Conservation (phyloP, 257 asterid genomes). For the Sherardia arvensis region DNA sequence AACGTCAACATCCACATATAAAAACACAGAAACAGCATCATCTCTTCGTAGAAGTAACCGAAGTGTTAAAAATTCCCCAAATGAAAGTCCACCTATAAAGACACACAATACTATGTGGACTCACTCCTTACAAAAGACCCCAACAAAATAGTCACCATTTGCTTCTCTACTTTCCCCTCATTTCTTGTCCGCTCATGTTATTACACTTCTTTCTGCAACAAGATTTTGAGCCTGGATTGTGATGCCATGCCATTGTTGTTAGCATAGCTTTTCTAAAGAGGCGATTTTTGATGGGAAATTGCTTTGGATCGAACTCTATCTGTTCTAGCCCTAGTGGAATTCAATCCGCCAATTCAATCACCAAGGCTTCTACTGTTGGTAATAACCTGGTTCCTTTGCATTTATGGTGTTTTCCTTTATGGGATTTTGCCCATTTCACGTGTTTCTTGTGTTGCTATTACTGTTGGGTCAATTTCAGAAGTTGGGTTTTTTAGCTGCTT, state of each 20-base stretch:
- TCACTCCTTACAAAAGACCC: background rate
- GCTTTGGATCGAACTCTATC: slow-evolving; percentile 52
- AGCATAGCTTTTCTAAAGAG: background rate
- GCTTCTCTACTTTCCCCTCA: background rate
- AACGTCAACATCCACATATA: background rate
- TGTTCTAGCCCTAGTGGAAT: slow-evolving; percentile 31
- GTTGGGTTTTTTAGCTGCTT: background rate
- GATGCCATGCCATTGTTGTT: background rate
- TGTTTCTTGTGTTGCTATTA: background rate
- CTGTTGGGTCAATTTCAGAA: background rate
- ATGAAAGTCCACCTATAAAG: slow-evolving; percentile 7
- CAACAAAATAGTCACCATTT: background rate
- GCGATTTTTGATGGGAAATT: slow-evolving; percentile 59
- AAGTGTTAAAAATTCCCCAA: background rate
- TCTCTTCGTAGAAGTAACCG: slow-evolving; percentile 5
- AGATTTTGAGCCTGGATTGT: background rate
- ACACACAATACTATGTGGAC: background rate
- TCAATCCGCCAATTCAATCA: slow-evolving; percentile 17
- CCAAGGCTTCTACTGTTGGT: slow-evolving; percentile 50
- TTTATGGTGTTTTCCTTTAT: slow-evolving; percentile 13
- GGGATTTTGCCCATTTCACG: slow-evolving; percentile 15
- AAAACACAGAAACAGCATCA: background rate
- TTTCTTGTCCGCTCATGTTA: background rate
- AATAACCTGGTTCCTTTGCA: background rate
- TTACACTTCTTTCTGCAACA: background rate